These are phyloP conservation scores for Entomortierella lignicola DNA, from an alignment of 192 early-diverging fungal genomes.

Conservation along the genomic window DNA sequence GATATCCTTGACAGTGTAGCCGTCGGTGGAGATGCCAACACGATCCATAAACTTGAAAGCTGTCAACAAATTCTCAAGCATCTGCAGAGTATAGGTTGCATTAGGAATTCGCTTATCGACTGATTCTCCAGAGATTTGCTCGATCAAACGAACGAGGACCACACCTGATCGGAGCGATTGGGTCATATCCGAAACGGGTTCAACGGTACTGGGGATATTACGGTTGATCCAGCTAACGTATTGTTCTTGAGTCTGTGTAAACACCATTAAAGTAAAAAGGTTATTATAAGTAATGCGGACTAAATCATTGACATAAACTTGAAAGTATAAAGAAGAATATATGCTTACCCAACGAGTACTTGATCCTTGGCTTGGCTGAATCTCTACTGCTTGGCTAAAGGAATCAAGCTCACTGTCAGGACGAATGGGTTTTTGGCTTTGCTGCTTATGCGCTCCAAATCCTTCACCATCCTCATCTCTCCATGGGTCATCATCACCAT, in stretches of 20 bases:
- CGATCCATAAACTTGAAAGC: constrained; percentile 70
- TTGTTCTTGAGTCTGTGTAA: constrained; percentile 44
- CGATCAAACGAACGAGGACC: constrained; percentile 59
- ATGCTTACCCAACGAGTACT: constrained; percentile 15
- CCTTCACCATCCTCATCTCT: constrained; percentile 53
- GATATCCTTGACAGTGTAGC: constrained; percentile 67
- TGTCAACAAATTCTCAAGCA: constrained; percentile 64
- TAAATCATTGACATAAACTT: not conserved
- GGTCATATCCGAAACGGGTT: constrained; percentile 55
- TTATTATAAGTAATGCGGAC: not conserved
- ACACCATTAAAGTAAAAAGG: constrained; percentile 1
- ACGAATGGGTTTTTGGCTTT: constrained; percentile 15
- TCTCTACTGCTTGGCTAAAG: not conserved
- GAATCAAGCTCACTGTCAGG: constrained; percentile 47
- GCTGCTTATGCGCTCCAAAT: constrained; percentile 21
- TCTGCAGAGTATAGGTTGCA: constrained; percentile 61
- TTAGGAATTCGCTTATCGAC: constrained; percentile 59
- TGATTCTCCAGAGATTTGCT: constrained; percentile 58
- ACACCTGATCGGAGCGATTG: constrained; percentile 62
- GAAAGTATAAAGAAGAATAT: too few relatives aligned
- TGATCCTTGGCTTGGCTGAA: not conserved
- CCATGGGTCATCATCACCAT: constrained; percentile 49
- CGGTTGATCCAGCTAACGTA: constrained; percentile 65
- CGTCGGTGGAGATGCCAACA: constrained; percentile 63
- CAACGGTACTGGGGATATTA: constrained; percentile 45